A percentile compares a stretch with the other conserved stretches of the same genome.
Evolutionary conservation across 1,284 basidiomycete genomes (phyloP).

Genomic region (Pascua sp.): DNA sequence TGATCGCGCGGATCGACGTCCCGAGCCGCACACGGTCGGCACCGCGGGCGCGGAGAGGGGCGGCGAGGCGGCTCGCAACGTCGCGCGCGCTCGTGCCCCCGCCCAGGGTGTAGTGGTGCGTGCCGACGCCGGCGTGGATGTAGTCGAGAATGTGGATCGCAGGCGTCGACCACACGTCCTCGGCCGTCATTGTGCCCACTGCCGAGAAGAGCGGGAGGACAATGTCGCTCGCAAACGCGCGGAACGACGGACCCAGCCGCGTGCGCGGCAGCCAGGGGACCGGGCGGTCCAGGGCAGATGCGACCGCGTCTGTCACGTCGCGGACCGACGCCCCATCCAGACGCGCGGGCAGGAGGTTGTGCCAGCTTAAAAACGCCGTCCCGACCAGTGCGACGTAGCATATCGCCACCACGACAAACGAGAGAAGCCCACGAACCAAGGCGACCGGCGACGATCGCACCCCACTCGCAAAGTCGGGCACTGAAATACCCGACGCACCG

Average conservation of each 20-base stretch:
- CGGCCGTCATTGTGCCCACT: slow-evolving; percentile 58
- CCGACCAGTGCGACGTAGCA: slow-evolving; percentile 59
- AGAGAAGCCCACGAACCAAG: slow-evolving; percentile 40
- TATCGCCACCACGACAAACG: slow-evolving; percentile 51
- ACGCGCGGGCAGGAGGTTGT: slow-evolving; percentile 24
- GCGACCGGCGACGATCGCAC: slow-evolving; percentile 34
- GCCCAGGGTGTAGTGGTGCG: slow-evolving; percentile 36
- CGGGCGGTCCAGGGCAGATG: slow-evolving; percentile 15
- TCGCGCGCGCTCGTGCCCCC: slow-evolving; percentile 21
- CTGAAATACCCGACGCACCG: slow-evolving; percentile 59
- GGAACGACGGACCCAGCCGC: slow-evolving; percentile 50
- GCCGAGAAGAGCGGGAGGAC: slow-evolving; percentile 67
- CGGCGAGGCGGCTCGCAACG: slow-evolving; percentile 28
- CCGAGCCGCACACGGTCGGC: slow-evolving; percentile 23
- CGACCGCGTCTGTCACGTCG: slow-evolving; percentile 25
- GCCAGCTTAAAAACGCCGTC: slow-evolving; percentile 55
- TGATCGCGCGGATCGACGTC: slow-evolving; percentile 20
- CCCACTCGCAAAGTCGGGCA: slow-evolving; percentile 42
- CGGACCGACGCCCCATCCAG: slow-evolving; percentile 30
- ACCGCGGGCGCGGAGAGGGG: slow-evolving; percentile 23
- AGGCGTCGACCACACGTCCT: slow-evolving; percentile 33
- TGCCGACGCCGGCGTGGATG: slow-evolving; percentile 39
- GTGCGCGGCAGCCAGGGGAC: slow-evolving; percentile 13
- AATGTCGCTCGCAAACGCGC: slow-evolving; percentile 56
- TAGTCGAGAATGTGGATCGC: slow-evolving; percentile 35